Percentiles rank a stretch among this genome's conserved stretches.
Conservation (phyloP, 1,284 basidiomycete species). For the Naganishia liquefaciens region DNA sequence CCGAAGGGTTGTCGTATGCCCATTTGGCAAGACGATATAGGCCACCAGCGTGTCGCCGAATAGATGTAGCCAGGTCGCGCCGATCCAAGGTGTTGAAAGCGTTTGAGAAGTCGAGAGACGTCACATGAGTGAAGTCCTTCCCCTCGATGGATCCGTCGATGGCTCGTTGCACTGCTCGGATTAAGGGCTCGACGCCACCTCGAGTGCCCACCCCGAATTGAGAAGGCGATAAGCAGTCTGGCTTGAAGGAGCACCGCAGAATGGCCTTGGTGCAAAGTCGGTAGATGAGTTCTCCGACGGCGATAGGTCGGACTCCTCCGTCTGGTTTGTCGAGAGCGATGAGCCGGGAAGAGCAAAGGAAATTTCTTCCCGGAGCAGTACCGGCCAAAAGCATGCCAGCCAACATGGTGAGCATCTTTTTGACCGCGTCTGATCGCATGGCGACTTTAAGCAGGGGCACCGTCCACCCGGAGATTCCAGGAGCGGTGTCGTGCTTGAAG, state of each 20-base stretch:
- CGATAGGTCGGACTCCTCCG: too few relatives aligned
- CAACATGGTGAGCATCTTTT: conserved; percentile 1
- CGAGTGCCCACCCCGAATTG: too few relatives aligned
- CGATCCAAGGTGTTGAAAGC: conserved; percentile 36
- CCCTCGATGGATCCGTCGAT: conserved; percentile 1
- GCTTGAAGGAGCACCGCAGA: too few relatives aligned
- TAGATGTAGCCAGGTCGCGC: conserved; percentile 2
- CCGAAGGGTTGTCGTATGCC: conserved; percentile 28
- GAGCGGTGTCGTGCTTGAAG: conserved; percentile 33
- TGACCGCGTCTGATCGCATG: conserved; percentile 1
- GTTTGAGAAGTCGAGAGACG: conserved; percentile 32
- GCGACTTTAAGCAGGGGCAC: conserved; percentile 30
- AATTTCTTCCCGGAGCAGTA: background rate
- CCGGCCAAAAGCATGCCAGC: conserved; percentile 1
- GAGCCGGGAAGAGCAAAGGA: conserved; percentile 1
- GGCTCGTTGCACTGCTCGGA: too few relatives aligned
- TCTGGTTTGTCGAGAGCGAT: conserved; percentile 22
- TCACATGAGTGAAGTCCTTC: conserved; percentile 23
- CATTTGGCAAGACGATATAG: conserved; percentile 32
- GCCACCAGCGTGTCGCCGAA: conserved; percentile 17
- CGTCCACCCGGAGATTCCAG: conserved; percentile 36
- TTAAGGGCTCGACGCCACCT: too few relatives aligned
- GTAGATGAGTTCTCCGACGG: too few relatives aligned
- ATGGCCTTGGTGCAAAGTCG: too few relatives aligned
- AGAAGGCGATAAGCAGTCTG: too few relatives aligned